Base-by-base conservation (phyloP, 768 basidiomycete species). In the Macrolepiota fuliginosa region DNA sequence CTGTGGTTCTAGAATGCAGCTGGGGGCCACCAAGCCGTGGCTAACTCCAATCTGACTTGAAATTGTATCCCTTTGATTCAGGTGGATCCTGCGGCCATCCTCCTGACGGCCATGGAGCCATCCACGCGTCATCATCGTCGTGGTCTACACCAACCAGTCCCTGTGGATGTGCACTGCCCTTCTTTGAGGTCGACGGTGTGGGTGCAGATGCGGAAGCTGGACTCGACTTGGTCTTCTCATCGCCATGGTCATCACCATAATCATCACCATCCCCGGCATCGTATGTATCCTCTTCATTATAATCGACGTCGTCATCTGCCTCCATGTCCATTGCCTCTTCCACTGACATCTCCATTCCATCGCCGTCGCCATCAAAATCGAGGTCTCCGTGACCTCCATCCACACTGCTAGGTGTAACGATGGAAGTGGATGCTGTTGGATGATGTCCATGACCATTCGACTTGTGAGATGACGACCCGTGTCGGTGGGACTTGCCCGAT, bases 341-440 rank as follows among this genome's bases (percentile, higher is more conserved):
- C 7, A 74, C 66, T 1, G 72, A 67, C 67, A 74, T 71, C 4
- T 65, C 69, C 62, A 71, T 72, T 24, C 37, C 56, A n/a, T 55
- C 61, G 13, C 42, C 46, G 2, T 47, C 54, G 9, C n/a, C 29
- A 27, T 56, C 57, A 17, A 49, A n/a, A 29, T 39, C 40, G 22
- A 56, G 29, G 7, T 51, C 63, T 11, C 70, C 69, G 56, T 77
- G 73, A 1, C 62, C 72, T 17, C 70, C 79, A 47, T 76, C 79
- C 29, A 66, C 69, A 24, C 74, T 79, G 62, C 77, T 75, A 0
- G 79, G 80, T 0, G 81, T 81, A 53, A 76, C 74, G 61, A 73
- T 69, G 15, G 72, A 70, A 24, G 79, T 75, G 11, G 80, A 78
- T 1, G 80, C 72, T 10, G 80, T 76, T 50, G 67, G 66, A 51